These are phyloP conservation scores for Hygrocybe coccinea DNA, from an alignment of 768 basidiomycete species.

Conservation along the genomic window DNA sequence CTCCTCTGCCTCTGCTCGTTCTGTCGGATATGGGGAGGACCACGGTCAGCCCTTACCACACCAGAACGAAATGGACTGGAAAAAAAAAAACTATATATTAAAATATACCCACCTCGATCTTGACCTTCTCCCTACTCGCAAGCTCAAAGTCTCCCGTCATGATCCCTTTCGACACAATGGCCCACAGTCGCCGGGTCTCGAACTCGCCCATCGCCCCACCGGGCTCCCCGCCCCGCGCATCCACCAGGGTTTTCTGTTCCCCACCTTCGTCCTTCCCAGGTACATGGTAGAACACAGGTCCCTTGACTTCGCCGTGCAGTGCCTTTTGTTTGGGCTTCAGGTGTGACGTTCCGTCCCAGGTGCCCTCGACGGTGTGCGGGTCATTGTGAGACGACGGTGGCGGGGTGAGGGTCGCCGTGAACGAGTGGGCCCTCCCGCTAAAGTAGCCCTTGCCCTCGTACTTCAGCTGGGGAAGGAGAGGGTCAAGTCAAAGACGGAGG, in stretches of 20 bases:
- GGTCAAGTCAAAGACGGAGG: not conserved
- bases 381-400: conserved; percentile 10
- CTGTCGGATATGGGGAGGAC: conserved; percentile 34
- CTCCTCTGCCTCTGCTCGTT: conserved; percentile 89
- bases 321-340: not conserved
- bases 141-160: conserved; percentile 85
- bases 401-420: conserved; percentile 75
- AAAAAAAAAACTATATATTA: not conserved
- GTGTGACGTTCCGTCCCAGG: conserved; percentile 59
- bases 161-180: conserved; percentile 84
- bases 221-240: conserved; percentile 33
- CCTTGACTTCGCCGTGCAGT: conserved; percentile 35
- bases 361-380: conserved; percentile 60
- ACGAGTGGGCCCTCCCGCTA: conserved; percentile 85
- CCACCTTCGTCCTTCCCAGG: conserved; percentile 70
- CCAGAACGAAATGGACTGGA: not conserved
- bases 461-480: conserved; percentile 46
- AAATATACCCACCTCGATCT: conserved; percentile 70
- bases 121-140: conserved; percentile 83
- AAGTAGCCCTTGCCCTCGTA: conserved; percentile 98
- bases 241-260: conserved; percentile 29
- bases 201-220: conserved; percentile 62
- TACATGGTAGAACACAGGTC: conserved; percentile 71
- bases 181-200: conserved; percentile 86
- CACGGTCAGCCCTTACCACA: no score